Percentiles rank a stretch among this genome's conserved stretches.
Conservation (phyloP, 129 eudicot species). For the sunflower (Helianthus annuus) region HanXRQr2.0-SUNRISE NC_035442.2:169483281-169483780, state of each 20-base stretch:
- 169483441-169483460: too few species aligned
- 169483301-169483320: too few species aligned
- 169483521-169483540: not conserved
- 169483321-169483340: too few species aligned
- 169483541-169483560: constrained; percentile 72
- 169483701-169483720: constrained; percentile 26
- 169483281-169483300: too few species aligned
- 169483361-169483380: too few species aligned
- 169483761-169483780: constrained; percentile 13
- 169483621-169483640: constrained; percentile 54
- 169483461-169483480: too few species aligned
- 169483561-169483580: constrained; percentile 59
- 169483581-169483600: constrained; percentile 54
- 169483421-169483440: too few species aligned
- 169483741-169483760: constrained; percentile 8
- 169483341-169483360: too few species aligned
- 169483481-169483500: too few species aligned
- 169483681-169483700: constrained; percentile 35
- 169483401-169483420: too few species aligned
- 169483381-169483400: too few species aligned
- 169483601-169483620: constrained; percentile 38
- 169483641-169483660: constrained; percentile 40
- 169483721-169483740: constrained; percentile 28
- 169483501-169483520: not conserved
- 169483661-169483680: constrained; percentile 37